Evolutionary conservation across 169 alveolate genomes (phyloP).

Genomic region (Miamiensis avidus): DNA sequence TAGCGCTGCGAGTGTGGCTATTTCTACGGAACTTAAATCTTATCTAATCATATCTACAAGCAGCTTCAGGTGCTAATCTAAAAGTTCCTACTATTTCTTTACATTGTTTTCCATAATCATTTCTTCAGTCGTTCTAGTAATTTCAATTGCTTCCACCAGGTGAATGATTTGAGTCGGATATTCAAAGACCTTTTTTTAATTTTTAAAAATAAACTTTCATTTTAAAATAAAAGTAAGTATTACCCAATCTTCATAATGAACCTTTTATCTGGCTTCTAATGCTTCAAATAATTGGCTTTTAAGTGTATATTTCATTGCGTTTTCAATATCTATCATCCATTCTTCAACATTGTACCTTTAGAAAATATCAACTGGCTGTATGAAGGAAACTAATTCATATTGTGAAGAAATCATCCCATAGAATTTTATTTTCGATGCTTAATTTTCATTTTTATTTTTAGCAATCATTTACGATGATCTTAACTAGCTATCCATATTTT

Average conservation of each 20-base stretch:
- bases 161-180: conserved; percentile 91
- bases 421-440: too few species aligned
- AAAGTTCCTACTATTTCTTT: conserved; percentile 63
- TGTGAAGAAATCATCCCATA: conserved; percentile 82
- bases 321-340: conserved; percentile 89
- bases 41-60: conserved; percentile 87
- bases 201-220: not conserved
- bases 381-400: conserved; percentile 85
- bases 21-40: conserved; percentile 75
- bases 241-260: conserved; percentile 64
- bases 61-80: conserved; percentile 74
- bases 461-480: too few species aligned
- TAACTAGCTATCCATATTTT: too few species aligned
- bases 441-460: too few species aligned
- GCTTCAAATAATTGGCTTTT: conserved; percentile 66
- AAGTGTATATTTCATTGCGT: conserved; percentile 74
- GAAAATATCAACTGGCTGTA: conserved; percentile 68
- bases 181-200: conserved; percentile 75
- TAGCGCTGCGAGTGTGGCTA: conserved; percentile 87
- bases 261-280: conserved; percentile 69
- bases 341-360: conserved; percentile 90
- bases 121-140: conserved; percentile 81
- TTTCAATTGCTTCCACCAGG: conserved; percentile 76
- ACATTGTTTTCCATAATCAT: conserved; percentile 24
- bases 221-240: not conserved